Base-by-base conservation (phyloP, 2,329 filamentous ascomycete genomes). In the Sclerotinia spermophila region DNA sequence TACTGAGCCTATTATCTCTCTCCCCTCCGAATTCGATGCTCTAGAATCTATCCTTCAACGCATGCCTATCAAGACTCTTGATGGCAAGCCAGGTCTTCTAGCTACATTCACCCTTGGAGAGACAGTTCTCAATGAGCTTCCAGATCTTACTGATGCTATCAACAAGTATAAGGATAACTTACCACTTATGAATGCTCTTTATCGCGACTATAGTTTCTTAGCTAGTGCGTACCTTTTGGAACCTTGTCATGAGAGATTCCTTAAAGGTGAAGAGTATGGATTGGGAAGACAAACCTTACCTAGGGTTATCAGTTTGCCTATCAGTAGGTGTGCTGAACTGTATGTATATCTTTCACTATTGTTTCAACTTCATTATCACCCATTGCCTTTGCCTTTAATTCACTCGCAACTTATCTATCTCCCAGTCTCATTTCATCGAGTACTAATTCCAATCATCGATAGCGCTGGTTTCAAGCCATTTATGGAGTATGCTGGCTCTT, bases 121-220 rank as follows among this genome's bases (percentile, higher is more conserved):
- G 53, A 87, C 88, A n/a, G 89, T 97, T 60, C 82, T 90, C 73
- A 83, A 83, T n/a, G 88, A 89, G 73, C 86, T 97, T 62, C 91
- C 92, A 24, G 92, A 97, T 80, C 84, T 97, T 62, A 92, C 91
- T 1, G 84, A 84, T 7, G 85, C 87, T 75, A 86, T 97, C 71
- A 90, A 96, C 77, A 88, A 88, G 80, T 90, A 92, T 75, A 84
- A 86, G 76, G 83, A 89, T 72, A 90, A 97, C 81, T 85, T 95
- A 53, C 90, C 91, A 24, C 82, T 93, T 71, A 89, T 96, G 84
- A 96, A 94, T 77, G 94, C 94, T 45, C 83, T 96, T 62, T 97
- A 97, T 81, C 87, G 94, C 30, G 94, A 97, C 82, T 97, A 97
- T 80, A 92, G 92, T 21, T 97, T 97, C 84, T 83, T 97, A 42